Evolutionary conservation across 306 rosid genomes (phyloP).

Genomic region (Luffa acutangula): DNA sequence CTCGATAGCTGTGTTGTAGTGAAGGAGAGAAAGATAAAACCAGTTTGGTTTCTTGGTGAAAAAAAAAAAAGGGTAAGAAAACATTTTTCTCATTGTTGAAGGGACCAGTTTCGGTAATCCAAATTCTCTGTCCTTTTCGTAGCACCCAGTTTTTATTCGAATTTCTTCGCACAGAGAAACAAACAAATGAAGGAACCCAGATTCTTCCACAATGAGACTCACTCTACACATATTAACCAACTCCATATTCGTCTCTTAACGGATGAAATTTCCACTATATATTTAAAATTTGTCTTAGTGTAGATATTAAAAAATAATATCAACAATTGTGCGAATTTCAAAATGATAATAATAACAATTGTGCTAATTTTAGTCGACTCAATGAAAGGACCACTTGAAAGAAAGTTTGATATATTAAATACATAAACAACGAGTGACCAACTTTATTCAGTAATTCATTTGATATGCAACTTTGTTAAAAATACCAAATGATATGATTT

Average conservation of each 20-base stretch:
- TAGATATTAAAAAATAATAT: too few species aligned
- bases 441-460: too few species aligned
- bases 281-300: too few species aligned
- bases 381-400: too few species aligned
- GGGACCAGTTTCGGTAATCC: slow-evolving; percentile 14
- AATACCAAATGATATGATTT: too few species aligned
- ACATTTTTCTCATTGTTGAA: not conserved
- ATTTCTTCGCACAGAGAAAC: not conserved
- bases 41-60: not conserved
- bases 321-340: too few species aligned
- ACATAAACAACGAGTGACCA: too few species aligned
- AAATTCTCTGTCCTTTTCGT: slow-evolving; percentile 10
- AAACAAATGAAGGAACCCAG: not conserved
- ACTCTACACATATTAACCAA: not conserved
- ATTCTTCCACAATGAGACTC: not conserved
- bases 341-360: too few species aligned
- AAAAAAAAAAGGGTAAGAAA: not conserved
- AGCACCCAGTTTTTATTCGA: slow-evolving; percentile 22
- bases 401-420: too few species aligned
- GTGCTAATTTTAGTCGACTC: too few species aligned
- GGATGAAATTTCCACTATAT: not conserved
- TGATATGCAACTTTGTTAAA: too few species aligned
- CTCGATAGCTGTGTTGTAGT: not conserved
- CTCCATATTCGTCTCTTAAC: not conserved
- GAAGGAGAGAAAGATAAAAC: not conserved